Base-by-base conservation (phyloP, 768 basidiomycete genomes). In the Amanita thiersii region DNA sequence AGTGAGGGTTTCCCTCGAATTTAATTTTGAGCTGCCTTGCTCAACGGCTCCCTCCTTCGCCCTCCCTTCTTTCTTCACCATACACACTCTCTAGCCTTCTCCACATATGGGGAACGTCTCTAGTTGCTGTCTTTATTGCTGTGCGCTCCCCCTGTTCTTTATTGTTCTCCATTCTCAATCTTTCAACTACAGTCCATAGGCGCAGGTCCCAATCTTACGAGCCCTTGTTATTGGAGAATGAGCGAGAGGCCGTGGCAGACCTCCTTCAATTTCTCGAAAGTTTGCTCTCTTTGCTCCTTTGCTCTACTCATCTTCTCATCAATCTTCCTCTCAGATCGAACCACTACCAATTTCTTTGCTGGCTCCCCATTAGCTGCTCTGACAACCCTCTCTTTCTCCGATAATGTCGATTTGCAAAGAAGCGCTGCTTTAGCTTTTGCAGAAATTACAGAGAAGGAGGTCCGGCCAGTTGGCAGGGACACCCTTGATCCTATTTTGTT, bases 381-480 rank as follows among this genome's bases (percentile, higher is more conserved):
- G 43, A 97, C 94, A 9, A 98, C 91, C 38, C 84, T 99, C 48
- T 94, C 92, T 17, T 99, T 97, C 69, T 92, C 88, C 15, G 96
- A 98, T 67, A 99, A 99, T 65, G 94, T 99, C 51, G 96, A 98
- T 67, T 74, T 99, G 14, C 96, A 99, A 68, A 80, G 96, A 37
- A 94, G 90, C 50, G 96, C 96, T 2, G 96, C 96, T 3, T 77
- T 99, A 32, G 96, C 96, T 0, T 99, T 98, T 56, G 96, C 96
- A 26, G 96, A 99, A 63, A 99, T 99, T 46, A 99, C 96, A 17
- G 96, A 99, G 70, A 98, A 98, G 67, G 96, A 99, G 65, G 94
- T 98, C 39, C 79, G 93, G 32, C 90, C 88, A 34, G 96, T 99
- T 15, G 91, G 87, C 10, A 75, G 96, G 48, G 96, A 98, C 59